phyloP scores from a whole-genome alignment of 2,329 filamentous ascomycete species.

The Zalaria sp. region DNA sequence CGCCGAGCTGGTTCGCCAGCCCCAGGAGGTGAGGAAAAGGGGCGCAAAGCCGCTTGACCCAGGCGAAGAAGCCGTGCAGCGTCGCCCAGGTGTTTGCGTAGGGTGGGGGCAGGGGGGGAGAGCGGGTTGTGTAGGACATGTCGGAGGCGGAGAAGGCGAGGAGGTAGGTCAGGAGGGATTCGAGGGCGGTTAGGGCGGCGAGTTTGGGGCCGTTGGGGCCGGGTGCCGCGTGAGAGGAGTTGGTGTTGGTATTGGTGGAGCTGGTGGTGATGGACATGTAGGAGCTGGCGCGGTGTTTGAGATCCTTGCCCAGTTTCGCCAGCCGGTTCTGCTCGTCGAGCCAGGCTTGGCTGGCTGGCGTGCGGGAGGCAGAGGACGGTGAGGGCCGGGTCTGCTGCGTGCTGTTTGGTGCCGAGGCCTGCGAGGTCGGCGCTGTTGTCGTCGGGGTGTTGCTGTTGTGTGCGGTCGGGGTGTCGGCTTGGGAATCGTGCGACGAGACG shows the following conservation, averaged over 20 bases:
- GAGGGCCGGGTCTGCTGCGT: slow-evolving; percentile 5
- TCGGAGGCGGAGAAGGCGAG: slow-evolving; percentile 19
- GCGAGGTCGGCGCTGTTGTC: neutral
- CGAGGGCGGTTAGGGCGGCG: slow-evolving; percentile 27
- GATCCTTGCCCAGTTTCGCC: slow-evolving; percentile 26
- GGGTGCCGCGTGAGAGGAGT: slow-evolving; percentile 4
- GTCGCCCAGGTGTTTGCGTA: slow-evolving; percentile 11
- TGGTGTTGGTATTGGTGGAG: slow-evolving; percentile 2
- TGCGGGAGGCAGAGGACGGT: slow-evolving; percentile 11
- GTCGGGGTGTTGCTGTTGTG: neutral
- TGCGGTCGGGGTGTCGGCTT: neutral
- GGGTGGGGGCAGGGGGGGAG: slow-evolving; percentile 11
- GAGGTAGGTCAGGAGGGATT: slow-evolving; percentile 28
- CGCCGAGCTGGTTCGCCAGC: slow-evolving; percentile 24
- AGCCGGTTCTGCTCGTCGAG: slow-evolving; percentile 24
- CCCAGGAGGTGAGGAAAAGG: slow-evolving; percentile 22
- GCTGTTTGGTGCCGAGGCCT: slow-evolving; percentile 5
- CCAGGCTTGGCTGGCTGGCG: slow-evolving; percentile 20
- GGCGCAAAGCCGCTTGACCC: slow-evolving; percentile 13
- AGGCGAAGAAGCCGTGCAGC: slow-evolving; percentile 13
- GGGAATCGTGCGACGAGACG: slow-evolving; percentile 4
- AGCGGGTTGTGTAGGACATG: slow-evolving; percentile 10
- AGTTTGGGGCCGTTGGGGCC: slow-evolving; percentile 18
- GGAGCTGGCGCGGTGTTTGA: slow-evolving; percentile 28
- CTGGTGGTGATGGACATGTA: slow-evolving; percentile 9